Base-by-base conservation (phyloP, 345 rosid species). In the Cardamine resedifolia region DNA sequence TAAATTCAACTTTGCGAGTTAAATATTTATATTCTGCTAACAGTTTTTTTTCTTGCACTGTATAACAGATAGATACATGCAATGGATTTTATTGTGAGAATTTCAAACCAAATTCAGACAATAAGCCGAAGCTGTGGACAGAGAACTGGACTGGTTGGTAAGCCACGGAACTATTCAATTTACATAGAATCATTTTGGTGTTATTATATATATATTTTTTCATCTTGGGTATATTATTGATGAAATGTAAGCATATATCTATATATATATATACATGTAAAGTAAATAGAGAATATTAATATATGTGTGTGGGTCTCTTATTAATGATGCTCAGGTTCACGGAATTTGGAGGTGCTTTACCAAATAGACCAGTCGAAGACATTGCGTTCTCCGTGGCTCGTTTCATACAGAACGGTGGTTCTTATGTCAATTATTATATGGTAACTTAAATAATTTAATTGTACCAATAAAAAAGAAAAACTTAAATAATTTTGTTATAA, bases 111-210 rank as follows among this genome's bases (percentile, higher is more conserved):
- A 88, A 86, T 70, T 64, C 73, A 49, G 73, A 44, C 28, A 79
- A 83, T 43, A 88, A 88, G 43, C 95, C 95, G 12, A 88, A 88
- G 80, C 83, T 90, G 86, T 90, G 92, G 92, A 90, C 97, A 4
- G 97, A 88, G 78, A 81, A 80, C 72, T 90, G 97, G 97, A 87
- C 90, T 34, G 95, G 90, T 70, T 90, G 97, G 97, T 90, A 83
- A 72, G 76, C 53, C 18, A 57, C 6, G 23, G 7, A 28, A 15
- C 34, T 38, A 18, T 28, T 55, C 21, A 55, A 3, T 53, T 8
- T 28, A 27, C 16, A 8, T 5, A 55, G 6, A 55, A 30, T 9
- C 39, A 56, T 18, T 12, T 18, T 33, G 33, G 3, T 21, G 16
- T 31, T 47, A 23, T 16, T 15, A 2, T 12, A 21, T 21, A 23